phyloP scores from a whole-genome alignment of 2,329 filamentous ascomycete species.

The Fusarium sp. region DNA sequence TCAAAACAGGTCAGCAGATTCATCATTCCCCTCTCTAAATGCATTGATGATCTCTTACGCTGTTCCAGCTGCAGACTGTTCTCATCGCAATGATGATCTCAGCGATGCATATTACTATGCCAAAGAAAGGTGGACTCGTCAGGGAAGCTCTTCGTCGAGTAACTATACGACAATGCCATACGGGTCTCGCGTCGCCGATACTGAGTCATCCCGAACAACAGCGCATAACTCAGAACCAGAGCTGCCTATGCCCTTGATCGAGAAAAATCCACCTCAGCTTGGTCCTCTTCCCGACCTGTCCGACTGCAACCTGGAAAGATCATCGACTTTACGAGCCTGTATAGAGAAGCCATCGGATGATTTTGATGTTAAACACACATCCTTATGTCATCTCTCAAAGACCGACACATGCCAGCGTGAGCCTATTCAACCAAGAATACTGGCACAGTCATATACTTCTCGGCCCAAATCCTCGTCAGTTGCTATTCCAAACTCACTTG shows the following conservation, averaged over 20 bases:
- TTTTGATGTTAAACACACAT: constrained; percentile 49
- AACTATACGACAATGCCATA: background rate
- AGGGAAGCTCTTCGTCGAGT: constrained; percentile 23
- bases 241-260: background rate
- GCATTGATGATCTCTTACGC: background rate
- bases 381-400: constrained; percentile 3
- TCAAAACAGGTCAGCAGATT: constrained; percentile 5
- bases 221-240: background rate
- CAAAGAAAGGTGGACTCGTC: constrained; percentile 47
- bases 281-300: constrained; percentile 49
- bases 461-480: constrained; percentile 7
- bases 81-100: constrained; percentile 48
- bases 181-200: background rate
- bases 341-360: constrained; percentile 52
- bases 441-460: background rate
- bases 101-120: constrained; percentile 50
- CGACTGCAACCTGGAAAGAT: constrained; percentile 42
- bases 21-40: background rate
- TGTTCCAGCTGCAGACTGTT: background rate
- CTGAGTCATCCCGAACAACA: background rate
- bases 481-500: constrained; percentile 25
- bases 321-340: constrained; percentile 49
- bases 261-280: constrained; percentile 47
- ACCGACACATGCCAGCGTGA: background rate
- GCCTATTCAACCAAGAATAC: background rate